Conservation (phyloP, 176 grass and related monocot species). For the Ensete ventricosum region DNA sequence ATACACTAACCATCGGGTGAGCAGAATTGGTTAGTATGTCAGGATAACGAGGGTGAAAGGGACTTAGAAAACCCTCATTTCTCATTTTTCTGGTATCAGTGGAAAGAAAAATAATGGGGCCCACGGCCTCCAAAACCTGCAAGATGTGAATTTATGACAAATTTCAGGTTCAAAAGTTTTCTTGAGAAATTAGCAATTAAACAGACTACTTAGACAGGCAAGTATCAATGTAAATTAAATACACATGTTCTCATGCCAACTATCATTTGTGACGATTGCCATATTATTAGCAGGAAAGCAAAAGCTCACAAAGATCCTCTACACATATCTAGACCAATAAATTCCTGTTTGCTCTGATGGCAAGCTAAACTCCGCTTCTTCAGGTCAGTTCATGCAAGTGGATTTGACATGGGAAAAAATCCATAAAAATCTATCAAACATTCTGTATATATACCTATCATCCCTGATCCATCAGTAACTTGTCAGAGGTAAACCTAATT, state of each 20-base stretch:
- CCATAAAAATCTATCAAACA: background rate
- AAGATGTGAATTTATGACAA: slow-evolving; percentile 12
- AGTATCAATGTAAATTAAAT: background rate
- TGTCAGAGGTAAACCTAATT: too few species aligned
- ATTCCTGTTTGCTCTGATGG: background rate
- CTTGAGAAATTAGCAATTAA: background rate
- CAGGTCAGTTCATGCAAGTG: background rate
- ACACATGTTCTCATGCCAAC: background rate
- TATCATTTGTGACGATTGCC: background rate
- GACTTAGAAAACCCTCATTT: slow-evolving; percentile 98
- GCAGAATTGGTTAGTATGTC: slow-evolving; percentile 98
- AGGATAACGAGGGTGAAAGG: slow-evolving; percentile 97
- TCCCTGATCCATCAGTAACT: too few species aligned
- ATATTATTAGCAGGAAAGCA: background rate
- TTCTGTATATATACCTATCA: too few species aligned
- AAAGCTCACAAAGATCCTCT: background rate
- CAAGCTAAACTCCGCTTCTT: background rate
- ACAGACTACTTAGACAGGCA: background rate
- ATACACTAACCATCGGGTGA: slow-evolving; percentile 79
- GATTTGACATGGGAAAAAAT: background rate
- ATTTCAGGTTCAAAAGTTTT: background rate
- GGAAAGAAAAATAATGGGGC: slow-evolving; percentile 95
- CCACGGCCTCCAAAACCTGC: slow-evolving; percentile 93
- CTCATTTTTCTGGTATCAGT: slow-evolving; percentile 95
- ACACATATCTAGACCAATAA: background rate